Base-by-base conservation (phyloP, 345 rosid species). In the Balakata baccata region DNA sequence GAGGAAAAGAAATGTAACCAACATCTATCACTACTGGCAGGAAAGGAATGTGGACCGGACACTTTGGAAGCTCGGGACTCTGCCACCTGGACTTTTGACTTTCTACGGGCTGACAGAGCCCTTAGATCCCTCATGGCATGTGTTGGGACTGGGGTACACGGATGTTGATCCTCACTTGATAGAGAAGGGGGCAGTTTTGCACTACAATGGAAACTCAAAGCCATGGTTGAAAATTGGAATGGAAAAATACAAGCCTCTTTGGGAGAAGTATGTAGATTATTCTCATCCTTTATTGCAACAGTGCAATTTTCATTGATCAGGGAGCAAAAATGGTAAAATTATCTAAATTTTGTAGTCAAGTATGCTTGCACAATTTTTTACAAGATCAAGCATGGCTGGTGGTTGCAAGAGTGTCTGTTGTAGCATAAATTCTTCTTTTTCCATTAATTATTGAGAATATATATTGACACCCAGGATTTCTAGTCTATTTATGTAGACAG, bases 181-280 rank as follows among this genome's bases (percentile, higher is more conserved):
- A 69, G 92, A 92, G 76, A 89, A 82, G 68, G 98, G 97, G 11
- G 98, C 97, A 17, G 98, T 92, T 69, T 87, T 94, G 72, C 97
- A 92, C 85, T 94, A 86, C 84, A 94, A 92, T 38, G 98, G 98
- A 49, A 92, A 94, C 82, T 85, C 91, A 29, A 94, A 94, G 78
- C 98, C 98, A 3, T 94, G 98, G 98, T 69, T 94, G 93, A 94
- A 94, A 85, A 90, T 94, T 57, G 98, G 97, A 70, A 81, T 92
- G 81, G 98, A 94, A 79, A 92, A 89, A 78, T 92, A 85, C 89
- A 94, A 94, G 84, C 93, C 95, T 20, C 71, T 94, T 51, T 94
- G 98, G 98, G 97, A 94, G 83, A 92, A 84, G 77, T 87, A 85
- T 66, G 85, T 94, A n/a, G 98, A 90, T 85, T 94, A 90, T 79